These are phyloP conservation scores for Quercus rubra DNA, from an alignment of 306 rosid species.

Conservation along the genomic window DNA sequence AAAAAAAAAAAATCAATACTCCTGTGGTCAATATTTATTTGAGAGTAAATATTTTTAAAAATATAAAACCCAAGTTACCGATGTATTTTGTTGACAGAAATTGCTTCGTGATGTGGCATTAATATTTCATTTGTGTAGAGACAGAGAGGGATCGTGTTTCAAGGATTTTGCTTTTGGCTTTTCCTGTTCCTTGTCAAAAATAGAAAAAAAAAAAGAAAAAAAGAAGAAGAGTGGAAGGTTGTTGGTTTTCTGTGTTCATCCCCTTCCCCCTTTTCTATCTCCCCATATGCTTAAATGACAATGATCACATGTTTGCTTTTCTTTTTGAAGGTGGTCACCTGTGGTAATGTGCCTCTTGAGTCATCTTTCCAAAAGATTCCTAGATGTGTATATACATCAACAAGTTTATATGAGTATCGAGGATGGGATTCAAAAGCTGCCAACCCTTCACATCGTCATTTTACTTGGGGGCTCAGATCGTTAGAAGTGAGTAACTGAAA, in stretches of 20 bases:
- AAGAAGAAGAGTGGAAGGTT: too few relatives aligned
- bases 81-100: not conserved
- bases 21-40: not conserved
- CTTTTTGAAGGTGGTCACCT: slow-evolving; percentile 76
- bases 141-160: not conserved
- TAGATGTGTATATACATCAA: slow-evolving; percentile 90
- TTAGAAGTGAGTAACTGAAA: slow-evolving; percentile 39
- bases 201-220: too few relatives aligned
- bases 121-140: not conserved
- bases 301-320: slow-evolving; percentile 27
- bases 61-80: not conserved
- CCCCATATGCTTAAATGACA: not conserved
- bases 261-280: not conserved
- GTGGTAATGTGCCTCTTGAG: slow-evolving; percentile 94
- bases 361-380: slow-evolving; percentile 85
- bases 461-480: slow-evolving; percentile 88
- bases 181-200: too few relatives aligned
- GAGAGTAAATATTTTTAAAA: not conserved
- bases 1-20: too few relatives aligned
- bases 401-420: slow-evolving; percentile 82
- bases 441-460: slow-evolving; percentile 73
- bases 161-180: too few relatives aligned
- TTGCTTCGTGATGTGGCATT: not conserved
- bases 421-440: slow-evolving; percentile 95
- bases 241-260: not conserved